phyloP scores from a whole-genome alignment of 768 basidiomycete genomes.

The Pisolithus albus region DNA sequence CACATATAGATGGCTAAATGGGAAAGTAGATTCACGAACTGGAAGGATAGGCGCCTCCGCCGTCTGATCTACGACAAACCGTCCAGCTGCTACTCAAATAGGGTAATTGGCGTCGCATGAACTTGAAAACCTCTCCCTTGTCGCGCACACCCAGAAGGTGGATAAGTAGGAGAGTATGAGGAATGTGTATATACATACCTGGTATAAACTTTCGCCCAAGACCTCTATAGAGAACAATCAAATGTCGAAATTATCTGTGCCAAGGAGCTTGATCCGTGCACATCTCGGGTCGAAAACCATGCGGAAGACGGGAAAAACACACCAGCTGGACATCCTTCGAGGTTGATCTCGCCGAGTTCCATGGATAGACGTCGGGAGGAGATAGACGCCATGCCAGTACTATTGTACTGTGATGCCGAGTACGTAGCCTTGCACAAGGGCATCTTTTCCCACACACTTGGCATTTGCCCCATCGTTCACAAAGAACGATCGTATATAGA shows the following conservation, averaged over 20 bases:
- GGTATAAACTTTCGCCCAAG: slow-evolving; percentile 75
- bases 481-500: no score
- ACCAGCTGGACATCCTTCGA: slow-evolving; percentile 49
- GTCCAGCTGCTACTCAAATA: slow-evolving; percentile 81
- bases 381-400: slow-evolving; percentile 49
- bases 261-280: slow-evolving; percentile 64
- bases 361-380: slow-evolving; percentile 60
- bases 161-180: slow-evolving; percentile 1
- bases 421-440: no score
- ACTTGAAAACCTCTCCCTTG: slow-evolving; percentile 69
- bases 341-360: slow-evolving; percentile 61
- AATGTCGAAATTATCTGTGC: slow-evolving; percentile 69
- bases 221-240: slow-evolving; percentile 81
- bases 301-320: slow-evolving; percentile 38
- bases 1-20: background rate
- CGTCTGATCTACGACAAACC: slow-evolving; percentile 65
- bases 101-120: slow-evolving; percentile 73
- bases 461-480: no score
- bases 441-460: no score
- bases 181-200: slow-evolving; percentile 35
- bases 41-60: slow-evolving; percentile 72
- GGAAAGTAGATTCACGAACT: slow-evolving; percentile 36
- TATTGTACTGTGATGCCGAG: no score
- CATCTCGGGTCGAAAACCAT: background rate
- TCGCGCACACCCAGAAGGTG: background rate